Base-by-base conservation (phyloP, 1,139 yeast species). In the Yamadazyma trypodendri region DNA sequence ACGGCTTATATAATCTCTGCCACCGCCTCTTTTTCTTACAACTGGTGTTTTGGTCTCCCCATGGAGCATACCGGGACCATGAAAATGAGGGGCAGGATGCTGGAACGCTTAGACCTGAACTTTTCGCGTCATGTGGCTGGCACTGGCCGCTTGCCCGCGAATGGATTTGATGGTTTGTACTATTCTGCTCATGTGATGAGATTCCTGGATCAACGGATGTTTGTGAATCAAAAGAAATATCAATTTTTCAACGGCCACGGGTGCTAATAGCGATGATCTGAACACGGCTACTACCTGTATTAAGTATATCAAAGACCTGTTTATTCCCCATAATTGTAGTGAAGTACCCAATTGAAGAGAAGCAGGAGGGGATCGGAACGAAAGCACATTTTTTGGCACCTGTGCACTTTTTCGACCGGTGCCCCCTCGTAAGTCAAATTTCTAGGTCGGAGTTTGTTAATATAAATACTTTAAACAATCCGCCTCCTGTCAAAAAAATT, bases 361-460 rank as follows among this genome's bases (percentile, higher is more conserved):
- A 7, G 12, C 21, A 31, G 33, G 33, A 31, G 23, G 16, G 33
- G 23, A 31, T 31, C 33, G 27, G 33, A 31, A 31, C 27, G 16
- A 20, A n/a, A 15, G 22, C 17, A 12, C 6, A 11, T 21, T 31
- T 31, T 31, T 31, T 20, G 11, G 20, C 6, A 29, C 11, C 24
- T 5, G 3, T 17, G 24, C 14, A 14, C 22, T 18, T 18, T 21
- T 29, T 24, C 32, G 29, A 32, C 15, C 16, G 21, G 28, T 24
- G 34, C 20, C 14, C 36, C 32, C 32, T 34, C 32, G 36, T 16
- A 28, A 15, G 9, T 25, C 28, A 20, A 18, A 9, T n/a, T 4
- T 24, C 5, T 18, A 14, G 31, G 23, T 28, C 31, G 31, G 31
- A 28, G 24, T 18, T 28, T 28, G 31, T 23, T 18, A 28, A 18